Percentiles rank a stretch among this genome's conserved stretches.
Evolutionary conservation across 352 stramenopile genomes (phyloP).

Genomic region (Globisporangium cylindrosporum): DNA sequence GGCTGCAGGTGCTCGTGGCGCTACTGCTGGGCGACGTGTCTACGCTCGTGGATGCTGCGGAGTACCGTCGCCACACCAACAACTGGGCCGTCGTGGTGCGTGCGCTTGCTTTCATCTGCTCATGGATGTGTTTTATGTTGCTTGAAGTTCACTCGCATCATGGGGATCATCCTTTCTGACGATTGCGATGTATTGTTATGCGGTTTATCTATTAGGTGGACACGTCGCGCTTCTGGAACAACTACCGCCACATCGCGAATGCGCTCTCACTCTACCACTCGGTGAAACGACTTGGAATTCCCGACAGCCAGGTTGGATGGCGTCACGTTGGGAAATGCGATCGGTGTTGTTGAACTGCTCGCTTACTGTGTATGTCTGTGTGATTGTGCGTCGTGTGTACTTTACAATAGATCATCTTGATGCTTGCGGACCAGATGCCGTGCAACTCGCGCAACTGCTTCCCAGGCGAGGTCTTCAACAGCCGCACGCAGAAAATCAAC

Average conservation of each 20-base stretch:
- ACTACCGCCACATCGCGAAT: conserved; percentile 96
- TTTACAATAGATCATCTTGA: conserved; percentile 89
- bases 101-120: background rate
- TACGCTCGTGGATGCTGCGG: conserved; percentile 13
- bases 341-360: background rate
- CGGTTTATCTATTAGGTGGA: conserved; percentile 59
- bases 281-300: conserved; percentile 90
- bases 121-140: background rate
- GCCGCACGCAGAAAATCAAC: conserved; percentile 87
- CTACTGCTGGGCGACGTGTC: conserved; percentile 22
- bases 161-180: background rate
- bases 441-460: conserved; percentile 92
- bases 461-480: conserved; percentile 89
- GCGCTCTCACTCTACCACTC: conserved; percentile 93
- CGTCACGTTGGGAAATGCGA: background rate
- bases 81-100: conserved; percentile 86
- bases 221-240: conserved; percentile 96
- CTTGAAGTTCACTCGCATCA: background rate
- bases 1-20: conserved; percentile 22
- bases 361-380: background rate
- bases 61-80: conserved; percentile 77
- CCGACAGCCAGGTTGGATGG: conserved; percentile 87
- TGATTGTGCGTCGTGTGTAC: background rate
- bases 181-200: background rate
- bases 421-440: conserved; percentile 96